Evolutionary conservation across 257 asterid genomes (phyloP), one percentile per base, ranked within the genome.

Genomic region (Nicotiana attenuata): DNA sequence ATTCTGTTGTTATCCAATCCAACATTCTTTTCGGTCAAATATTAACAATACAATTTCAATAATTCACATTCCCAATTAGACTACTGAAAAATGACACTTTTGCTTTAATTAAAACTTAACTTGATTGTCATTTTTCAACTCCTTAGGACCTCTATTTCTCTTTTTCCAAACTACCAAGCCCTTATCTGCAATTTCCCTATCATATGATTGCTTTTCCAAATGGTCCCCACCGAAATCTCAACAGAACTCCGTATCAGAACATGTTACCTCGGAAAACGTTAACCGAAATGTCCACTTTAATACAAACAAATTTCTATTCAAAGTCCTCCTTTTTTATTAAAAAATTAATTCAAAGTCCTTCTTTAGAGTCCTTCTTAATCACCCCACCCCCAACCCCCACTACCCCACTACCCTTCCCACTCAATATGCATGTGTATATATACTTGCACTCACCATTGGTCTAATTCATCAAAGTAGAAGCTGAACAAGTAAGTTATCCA

Each of bases 371-470:
- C 22, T 10, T 3, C 14, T 22, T 38, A 69, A 41, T 41, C 59
- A 20, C 78, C 59, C 33, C 28, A 69, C 7, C 10, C 15, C 29
- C 16, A 3, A 8, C 28, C 24, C 20, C 76, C 53, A 19, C 47
- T 10, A 41, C 38, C 7, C 61, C 78, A 47, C 38, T 24, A 73
- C 22, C 22, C 61, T 8, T 56, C 26, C 29, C 45, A 75, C 61
- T 47, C 63, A 75, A 75, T 75, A 4, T 75, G 64, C 80, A 75
- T 75, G 80, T 7, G 16, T 45, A 50, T 75, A 50, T 50, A 75
- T 75, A 15, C 19, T 9, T 41, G 50, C 50, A 41, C 64, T 24
- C 45, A 15, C 20, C 45, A 13, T 26, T 26, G n/a, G 63, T 29
- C 26, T 75, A 50, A 14, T 50, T 26, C 29, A 47, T 71, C 41